phyloP scores from a whole-genome alignment of 2,329 filamentous ascomycete species.

The Aspergillus phoenicis region DNA sequence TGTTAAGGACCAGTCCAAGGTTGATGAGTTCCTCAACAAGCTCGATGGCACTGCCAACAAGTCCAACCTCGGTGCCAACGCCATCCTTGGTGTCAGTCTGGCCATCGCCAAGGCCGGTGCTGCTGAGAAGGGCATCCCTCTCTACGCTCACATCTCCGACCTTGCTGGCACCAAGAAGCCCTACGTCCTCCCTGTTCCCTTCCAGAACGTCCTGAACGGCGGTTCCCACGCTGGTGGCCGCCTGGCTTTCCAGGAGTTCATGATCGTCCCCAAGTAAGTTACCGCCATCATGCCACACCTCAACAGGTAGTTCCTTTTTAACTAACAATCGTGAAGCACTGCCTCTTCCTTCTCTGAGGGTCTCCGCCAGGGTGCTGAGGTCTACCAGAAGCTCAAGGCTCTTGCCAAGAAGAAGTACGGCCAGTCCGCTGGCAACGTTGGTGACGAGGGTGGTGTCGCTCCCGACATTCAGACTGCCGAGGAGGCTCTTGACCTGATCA shows the following conservation, averaged over 20 bases:
- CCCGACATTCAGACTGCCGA: slow-evolving; percentile 97
- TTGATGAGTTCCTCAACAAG: slow-evolving; percentile 82
- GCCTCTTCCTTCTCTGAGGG: slow-evolving; percentile 93
- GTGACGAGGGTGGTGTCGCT: slow-evolving; percentile 98
- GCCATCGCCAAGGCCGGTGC: slow-evolving; percentile 86
- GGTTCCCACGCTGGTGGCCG: slow-evolving; percentile 97
- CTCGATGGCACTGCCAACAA: slow-evolving; percentile 86
- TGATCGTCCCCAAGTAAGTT: slow-evolving; percentile 81
- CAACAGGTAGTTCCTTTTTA: too few species aligned
- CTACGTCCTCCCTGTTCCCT: slow-evolving; percentile 85
- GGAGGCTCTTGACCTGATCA: slow-evolving; percentile 96
- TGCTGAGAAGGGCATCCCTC: slow-evolving; percentile 83
- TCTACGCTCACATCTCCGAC: slow-evolving; percentile 86
- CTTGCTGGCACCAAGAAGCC: slow-evolving; percentile 89
- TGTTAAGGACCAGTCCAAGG: slow-evolving; percentile 80
- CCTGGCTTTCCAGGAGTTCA: slow-evolving; percentile 94
- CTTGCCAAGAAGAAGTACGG: slow-evolving; percentile 99
- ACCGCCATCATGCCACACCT: background rate
- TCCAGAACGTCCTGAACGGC: slow-evolving; percentile 93
- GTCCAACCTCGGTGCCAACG: slow-evolving; percentile 84
- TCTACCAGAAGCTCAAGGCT: slow-evolving; percentile 96
- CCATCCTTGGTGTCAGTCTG: slow-evolving; percentile 82
- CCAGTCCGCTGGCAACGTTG: slow-evolving; percentile 97
- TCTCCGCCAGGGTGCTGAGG: slow-evolving; percentile 93
- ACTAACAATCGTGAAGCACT: slow-evolving; percentile 51